A percentile compares a stretch with the other conserved stretches of the same genome.
These are phyloP conservation scores for Coemansia sp. DNA, from an alignment of 192 early-diverging fungal genomes.

Conservation along the genomic window DNA sequence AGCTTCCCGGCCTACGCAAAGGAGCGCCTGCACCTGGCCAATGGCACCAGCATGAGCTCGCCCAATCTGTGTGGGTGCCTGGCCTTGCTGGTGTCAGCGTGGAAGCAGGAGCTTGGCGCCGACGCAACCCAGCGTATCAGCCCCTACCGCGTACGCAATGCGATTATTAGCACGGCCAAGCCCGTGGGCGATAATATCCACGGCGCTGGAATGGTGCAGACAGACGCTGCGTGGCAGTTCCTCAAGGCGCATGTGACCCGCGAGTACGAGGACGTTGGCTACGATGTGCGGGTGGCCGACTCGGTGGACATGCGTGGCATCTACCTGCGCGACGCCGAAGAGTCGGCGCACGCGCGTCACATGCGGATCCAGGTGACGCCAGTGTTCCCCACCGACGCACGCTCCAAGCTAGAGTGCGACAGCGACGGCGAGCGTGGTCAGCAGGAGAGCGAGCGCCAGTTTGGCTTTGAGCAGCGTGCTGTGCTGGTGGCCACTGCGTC, in stretches of 20 bases:
- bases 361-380: constrained; percentile 41
- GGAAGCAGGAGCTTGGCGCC: constrained; percentile 56
- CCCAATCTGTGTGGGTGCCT: constrained; percentile 90
- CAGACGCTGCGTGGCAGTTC: constrained; percentile 80
- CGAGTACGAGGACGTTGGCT: constrained; percentile 64
- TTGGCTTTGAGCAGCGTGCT: constrained; percentile 74
- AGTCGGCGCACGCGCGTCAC: constrained; percentile 59
- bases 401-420: constrained; percentile 60
- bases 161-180: constrained; percentile 68
- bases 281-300: constrained; percentile 36
- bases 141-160: constrained; percentile 78
- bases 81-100: constrained; percentile 75
- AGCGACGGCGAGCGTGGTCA: constrained; percentile 54
- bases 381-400: constrained; percentile 36
- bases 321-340: constrained; percentile 75
- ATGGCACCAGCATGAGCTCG: constrained; percentile 92
- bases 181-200: constrained; percentile 67
- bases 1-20: constrained; percentile 78
- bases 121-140: constrained; percentile 59
- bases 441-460: constrained; percentile 52
- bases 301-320: constrained; percentile 53
- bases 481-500: constrained; percentile 59
- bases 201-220: constrained; percentile 77
- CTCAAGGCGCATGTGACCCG: constrained; percentile 55
- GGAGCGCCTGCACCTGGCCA: constrained; percentile 67